Evolutionary conservation across 805 yeast species (phyloP), one percentile per base, ranked within the genome.

Genomic region (Danielozyma ontarioensis): DNA sequence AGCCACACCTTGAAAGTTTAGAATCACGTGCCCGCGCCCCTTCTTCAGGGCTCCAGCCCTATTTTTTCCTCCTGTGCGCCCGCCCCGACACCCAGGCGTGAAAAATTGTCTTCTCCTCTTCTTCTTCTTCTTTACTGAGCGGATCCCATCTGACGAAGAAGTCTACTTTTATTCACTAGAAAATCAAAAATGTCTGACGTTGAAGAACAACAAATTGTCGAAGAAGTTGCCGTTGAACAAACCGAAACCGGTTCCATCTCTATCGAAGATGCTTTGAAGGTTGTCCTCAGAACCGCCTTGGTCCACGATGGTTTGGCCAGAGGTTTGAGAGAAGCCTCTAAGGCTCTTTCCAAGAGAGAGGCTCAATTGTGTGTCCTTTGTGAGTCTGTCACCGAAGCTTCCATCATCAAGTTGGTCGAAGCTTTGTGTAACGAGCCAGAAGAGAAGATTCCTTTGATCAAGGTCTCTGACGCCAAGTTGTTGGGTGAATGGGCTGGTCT

Each of bases 401-500:
- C 93, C 56, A 93, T 93, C 78, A 76, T 84, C 69, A 88, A 89
- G 77, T 85, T 93, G 70, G 93, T 93, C 62, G 97, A 93, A 83
- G 97, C 97, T 76, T 83, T 93, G 66, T 90, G 97, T 80, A 86
- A 89, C 79, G 95, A 87, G 75, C 87, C 94, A 64, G 95, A 86
- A 68, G 78, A 81, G 73, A 85, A 86, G 77, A 87, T 90, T 57
- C 97, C 98, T 62, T 79, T 93, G 73, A 84, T 93, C 83, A 93
- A 93, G 84, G 97, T 93, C 59, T 85, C 97, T 59, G 98, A 93
- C 68, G 96, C 97, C 67, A 93, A 93, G 83, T 85, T 87, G 78
- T 82, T 93, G 68, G 99, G 99, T 81, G 97, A 93, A 80, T 93
- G 98, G 98, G 97, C 97, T 64, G 98, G 98, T 84, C 80, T 93